A percentile compares a stretch with the other conserved stretches of the same genome.
Conservation (phyloP, 345 rosid genomes). For the Hibiscus trionum region DNA sequence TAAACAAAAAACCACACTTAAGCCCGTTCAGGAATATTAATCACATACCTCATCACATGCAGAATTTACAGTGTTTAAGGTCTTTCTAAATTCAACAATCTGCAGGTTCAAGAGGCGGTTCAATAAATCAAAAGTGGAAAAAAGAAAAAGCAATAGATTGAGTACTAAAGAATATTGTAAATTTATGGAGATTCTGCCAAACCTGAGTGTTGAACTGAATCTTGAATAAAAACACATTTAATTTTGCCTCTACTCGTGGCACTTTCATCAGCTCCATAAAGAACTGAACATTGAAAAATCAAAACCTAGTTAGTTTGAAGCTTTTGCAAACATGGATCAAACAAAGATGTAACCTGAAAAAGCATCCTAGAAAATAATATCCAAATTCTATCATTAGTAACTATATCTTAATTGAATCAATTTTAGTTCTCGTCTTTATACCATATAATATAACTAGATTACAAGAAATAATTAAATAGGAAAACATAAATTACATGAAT, state of each 20-base stretch:
- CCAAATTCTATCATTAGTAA: no score
- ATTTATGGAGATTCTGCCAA: slow-evolving; percentile 40
- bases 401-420: no score
- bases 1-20: background rate
- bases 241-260: slow-evolving; percentile 94
- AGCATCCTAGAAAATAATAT: background rate
- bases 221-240: slow-evolving; percentile 93
- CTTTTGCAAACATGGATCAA: background rate
- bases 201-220: slow-evolving; percentile 94
- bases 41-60: slow-evolving; percentile 78
- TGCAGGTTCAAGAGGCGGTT: slow-evolving; percentile 17
- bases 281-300: slow-evolving; percentile 41
- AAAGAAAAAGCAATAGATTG: slow-evolving; percentile 11
- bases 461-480: no score
- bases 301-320: background rate
- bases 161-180: slow-evolving; percentile 12
- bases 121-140: background rate
- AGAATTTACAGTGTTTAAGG: slow-evolving; percentile 74
- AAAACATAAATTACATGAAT: no score
- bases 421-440: no score
- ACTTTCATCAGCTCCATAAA: slow-evolving; percentile 97
- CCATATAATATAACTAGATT: no score
- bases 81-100: slow-evolving; percentile 83
- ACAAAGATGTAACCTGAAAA: background rate
- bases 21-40: slow-evolving; percentile 13